Base-by-base conservation (phyloP, 2,329 filamentous ascomycete species). In the Apiospora phragmitis region DNA sequence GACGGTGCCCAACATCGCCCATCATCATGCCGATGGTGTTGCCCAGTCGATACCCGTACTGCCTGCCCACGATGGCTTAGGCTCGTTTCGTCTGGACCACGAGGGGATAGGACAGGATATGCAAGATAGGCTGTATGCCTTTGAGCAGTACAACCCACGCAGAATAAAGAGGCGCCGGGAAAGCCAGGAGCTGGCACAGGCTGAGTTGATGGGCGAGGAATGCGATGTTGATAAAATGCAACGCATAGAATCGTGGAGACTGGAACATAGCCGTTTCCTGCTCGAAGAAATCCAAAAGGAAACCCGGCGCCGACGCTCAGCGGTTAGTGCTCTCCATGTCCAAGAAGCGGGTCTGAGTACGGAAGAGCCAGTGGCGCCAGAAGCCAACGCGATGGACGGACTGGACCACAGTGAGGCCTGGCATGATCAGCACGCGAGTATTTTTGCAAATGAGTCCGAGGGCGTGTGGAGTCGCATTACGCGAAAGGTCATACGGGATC, bases 1-100 rank as follows among this genome's bases (percentile, higher is more conserved):
- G 68, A 90, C 94, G 62, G 85, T 85, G 8, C 84, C 87, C 9
- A 77, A 77, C 69, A 83, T 79, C 38, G 87, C 76, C 76, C 81
- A 74, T 76, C 62, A 66, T 29, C 55, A 38, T 35, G 21, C 55
- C 32, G 82, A 75, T 76, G 85, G 74, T 59, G 84, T 88, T 70
- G 84, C 89, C 65, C 90, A 89, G 73, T 85, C 89, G 26, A 85
- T 87, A 24, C 90, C 93, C 0, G 89, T 97, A 2, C 87, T 99
- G n/a, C 96, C 96, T 0, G 90, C 91, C 0, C 96, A 99, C 78
- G 95, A 99, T 84, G 96, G 96, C 1, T 82, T 98, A 65, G 96
- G 96, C 5, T 93, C 92, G 8, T 99, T 99, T 80, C 89, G 85
- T 81, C 72, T 93, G 78, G 79, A 93, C 83, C 78, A 89, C 74